Evolutionary conservation across 805 yeast species (phyloP), one percentile per base, ranked within the genome.

Genomic region (Candida insectalens): DNA sequence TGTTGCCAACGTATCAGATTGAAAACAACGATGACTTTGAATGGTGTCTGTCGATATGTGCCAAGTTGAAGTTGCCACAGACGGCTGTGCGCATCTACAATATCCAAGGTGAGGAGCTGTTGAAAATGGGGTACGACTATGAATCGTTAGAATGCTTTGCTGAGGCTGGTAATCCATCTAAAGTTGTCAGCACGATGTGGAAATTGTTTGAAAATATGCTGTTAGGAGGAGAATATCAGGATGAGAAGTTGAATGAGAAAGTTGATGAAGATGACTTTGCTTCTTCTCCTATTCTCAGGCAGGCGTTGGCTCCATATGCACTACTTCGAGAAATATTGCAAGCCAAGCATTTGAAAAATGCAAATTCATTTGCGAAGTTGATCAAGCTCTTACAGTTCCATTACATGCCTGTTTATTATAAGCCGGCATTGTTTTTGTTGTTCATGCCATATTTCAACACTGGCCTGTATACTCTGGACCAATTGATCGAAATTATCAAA

Each of bases 21-120:
- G 58, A 67, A 35, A 76, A 77, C 6, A 79, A 77, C 47, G 88
- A 81, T 50, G 94, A 82, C 49, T 64, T 79, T 40, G 92, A 82
- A 52, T 82, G 89, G 89, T 70, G 78, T 29, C 58, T 82, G 33
- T 71, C 83, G 3, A 62, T 82, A 4, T 80, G 89, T 58, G 82
- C 87, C 9, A 68, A 77, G 44, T 62, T 81, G 50, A 71, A 69
- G 44, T 51, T 81, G 27, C 63, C 74, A n/a, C 57, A 65, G 6
- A 74, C 82, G 9, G 74, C 82, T 0, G 65, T 65, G 37, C 60
- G 65, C 21, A 59, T 82, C 3, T 77, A 69, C 51, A 64, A 67
- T 36, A 60, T 65, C 15, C 74, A 71, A 32, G 83, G 81, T 14
- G 43, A 48, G 12, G 33, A 32, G n/a, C 41, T 57, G 28, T 41